A percentile compares a stretch with the other conserved stretches of the same genome.
Conservation (phyloP, 78 protist genomes). For the Thecamonas trahens region DNA sequence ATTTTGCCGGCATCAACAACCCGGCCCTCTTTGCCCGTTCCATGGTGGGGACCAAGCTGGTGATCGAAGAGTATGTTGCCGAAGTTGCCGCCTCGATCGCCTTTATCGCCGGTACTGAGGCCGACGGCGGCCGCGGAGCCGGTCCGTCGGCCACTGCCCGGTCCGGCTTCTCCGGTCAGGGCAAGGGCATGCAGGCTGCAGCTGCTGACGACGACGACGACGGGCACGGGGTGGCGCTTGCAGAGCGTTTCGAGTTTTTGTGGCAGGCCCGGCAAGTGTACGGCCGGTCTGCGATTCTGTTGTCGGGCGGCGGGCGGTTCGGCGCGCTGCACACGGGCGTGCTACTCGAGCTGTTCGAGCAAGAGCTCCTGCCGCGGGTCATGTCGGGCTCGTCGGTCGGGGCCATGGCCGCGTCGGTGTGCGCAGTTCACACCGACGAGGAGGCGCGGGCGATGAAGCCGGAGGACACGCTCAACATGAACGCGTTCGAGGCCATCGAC, state of each 20-base stretch:
- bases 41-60: constrained; percentile 36
- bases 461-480: background rate
- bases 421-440: constrained; percentile 22
- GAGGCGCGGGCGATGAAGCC: constrained; percentile 17
- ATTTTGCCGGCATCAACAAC: constrained; percentile 48
- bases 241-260: constrained; percentile 21
- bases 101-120: no score
- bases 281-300: constrained; percentile 63
- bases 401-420: constrained; percentile 31
- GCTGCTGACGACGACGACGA: background rate
- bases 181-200: background rate
- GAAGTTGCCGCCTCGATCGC: constrained; percentile 16
- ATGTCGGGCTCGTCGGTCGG: constrained; percentile 51
- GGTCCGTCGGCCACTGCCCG: background rate
- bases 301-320: constrained; percentile 56
- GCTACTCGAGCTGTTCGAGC: constrained; percentile 27
- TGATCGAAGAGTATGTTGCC: constrained; percentile 46
- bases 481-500: background rate
- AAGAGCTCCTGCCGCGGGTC: constrained; percentile 46
- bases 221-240: background rate
- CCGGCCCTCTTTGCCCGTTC: constrained; percentile 14
- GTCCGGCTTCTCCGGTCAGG: background rate
- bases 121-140: background rate
- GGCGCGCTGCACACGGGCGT: constrained; percentile 68
- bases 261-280: constrained; percentile 28